Evolutionary conservation across 2,329 filamentous ascomycete species (phyloP).

Genomic region (Phialocephala subalpina): DNA sequence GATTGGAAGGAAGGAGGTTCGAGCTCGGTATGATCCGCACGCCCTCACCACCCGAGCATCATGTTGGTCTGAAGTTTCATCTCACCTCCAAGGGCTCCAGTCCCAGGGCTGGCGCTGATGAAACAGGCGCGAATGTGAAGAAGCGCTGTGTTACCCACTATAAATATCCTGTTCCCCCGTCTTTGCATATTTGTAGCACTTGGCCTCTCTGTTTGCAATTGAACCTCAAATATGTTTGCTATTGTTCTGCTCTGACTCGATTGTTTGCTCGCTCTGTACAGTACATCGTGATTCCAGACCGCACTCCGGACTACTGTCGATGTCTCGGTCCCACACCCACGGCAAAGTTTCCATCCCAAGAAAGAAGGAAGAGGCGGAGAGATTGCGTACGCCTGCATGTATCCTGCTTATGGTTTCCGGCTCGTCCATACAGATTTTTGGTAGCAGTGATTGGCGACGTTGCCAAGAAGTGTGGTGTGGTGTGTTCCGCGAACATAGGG

Average conservation of each 20-base stretch:
- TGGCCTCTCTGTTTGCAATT: background rate
- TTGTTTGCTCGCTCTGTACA: no score
- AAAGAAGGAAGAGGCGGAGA: background rate
- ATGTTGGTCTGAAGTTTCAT: background rate
- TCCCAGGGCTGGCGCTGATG: background rate
- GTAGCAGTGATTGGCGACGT: background rate
- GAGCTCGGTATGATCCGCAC: conserved; percentile 7
- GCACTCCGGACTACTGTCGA: no score
- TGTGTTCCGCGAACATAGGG: background rate
- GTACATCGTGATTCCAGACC: background rate
- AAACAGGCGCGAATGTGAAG: background rate
- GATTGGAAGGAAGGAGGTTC: background rate
- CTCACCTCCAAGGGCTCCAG: background rate
- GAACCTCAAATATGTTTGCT: background rate
- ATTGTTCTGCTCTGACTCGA: background rate
- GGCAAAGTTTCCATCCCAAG: no score
- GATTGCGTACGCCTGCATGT: background rate
- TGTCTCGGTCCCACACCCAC: background rate
- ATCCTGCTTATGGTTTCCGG: background rate
- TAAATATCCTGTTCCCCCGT: background rate
- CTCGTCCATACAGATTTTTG: background rate
- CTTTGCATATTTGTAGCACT: background rate
- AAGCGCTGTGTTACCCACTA: background rate
- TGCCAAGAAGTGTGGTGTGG: background rate
- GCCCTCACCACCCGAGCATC: background rate